These are phyloP conservation scores for Pholiota adiposa DNA, from an alignment of 1,284 basidiomycete genomes.

Conservation along the genomic window DNA sequence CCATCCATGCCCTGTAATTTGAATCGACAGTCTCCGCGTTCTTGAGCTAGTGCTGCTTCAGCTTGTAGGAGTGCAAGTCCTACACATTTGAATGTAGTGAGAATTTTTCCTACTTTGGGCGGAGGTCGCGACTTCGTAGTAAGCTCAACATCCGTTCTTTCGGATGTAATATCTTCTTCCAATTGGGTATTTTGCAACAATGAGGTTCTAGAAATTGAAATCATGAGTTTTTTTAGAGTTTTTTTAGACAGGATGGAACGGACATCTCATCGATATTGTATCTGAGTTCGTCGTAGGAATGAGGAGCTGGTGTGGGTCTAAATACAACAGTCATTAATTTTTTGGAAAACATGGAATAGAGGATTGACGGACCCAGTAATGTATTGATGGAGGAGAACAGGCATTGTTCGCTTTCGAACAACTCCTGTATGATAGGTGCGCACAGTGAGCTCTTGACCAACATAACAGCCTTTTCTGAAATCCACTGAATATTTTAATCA, in stretches of 20 bases:
- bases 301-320: no score
- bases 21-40: conserved; percentile 25
- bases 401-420: conserved; percentile 89
- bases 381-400: conserved; percentile 59
- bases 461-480: conserved; percentile 97
- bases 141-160: conserved; percentile 25
- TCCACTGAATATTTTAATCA: conserved; percentile 65
- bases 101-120: conserved; percentile 65
- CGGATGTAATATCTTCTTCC: conserved; percentile 38
- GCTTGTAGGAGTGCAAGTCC: conserved; percentile 70
- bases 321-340: no score
- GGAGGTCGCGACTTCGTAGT: conserved; percentile 43
- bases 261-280: conserved; percentile 35
- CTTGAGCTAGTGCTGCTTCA: not conserved
- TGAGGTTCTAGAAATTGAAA: conserved; percentile 18
- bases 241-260: conserved; percentile 14
- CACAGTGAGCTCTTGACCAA: conserved; percentile 97
- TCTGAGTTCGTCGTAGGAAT: no score
- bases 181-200: conserved; percentile 17
- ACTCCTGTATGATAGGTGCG: conserved; percentile 96
- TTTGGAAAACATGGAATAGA: no score
- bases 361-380: no score
- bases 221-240: conserved; percentile 3
- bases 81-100: conserved; percentile 58
- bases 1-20: conserved; percentile 36